phyloP scores from a whole-genome alignment of 345 rosid genomes.

The Schrenkiella parvula region DNA sequence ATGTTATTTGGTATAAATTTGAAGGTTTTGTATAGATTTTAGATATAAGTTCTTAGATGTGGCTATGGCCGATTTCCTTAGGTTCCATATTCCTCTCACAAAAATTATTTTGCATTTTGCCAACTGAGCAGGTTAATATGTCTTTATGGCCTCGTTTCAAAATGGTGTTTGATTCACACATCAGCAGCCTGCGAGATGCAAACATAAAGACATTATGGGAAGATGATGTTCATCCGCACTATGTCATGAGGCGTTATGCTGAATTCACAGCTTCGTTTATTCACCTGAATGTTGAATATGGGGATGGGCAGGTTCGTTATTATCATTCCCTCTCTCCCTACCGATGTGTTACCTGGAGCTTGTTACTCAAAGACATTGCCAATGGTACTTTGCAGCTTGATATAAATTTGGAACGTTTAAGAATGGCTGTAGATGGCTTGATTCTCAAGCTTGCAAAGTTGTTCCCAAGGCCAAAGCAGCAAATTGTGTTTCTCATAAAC shows the following conservation, averaged over 20 bases:
- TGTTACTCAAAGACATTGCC: neutral
- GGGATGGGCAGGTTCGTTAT: slow-evolving; percentile 86
- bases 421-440: slow-evolving; percentile 93
- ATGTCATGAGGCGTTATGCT: slow-evolving; percentile 99
- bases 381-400: slow-evolving; percentile 66
- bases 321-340: slow-evolving; percentile 7
- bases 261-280: slow-evolving; percentile 97
- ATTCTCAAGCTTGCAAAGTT: slow-evolving; percentile 75
- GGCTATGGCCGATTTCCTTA: neutral
- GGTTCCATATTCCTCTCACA: slow-evolving; percentile 12
- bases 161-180: slow-evolving; percentile 90
- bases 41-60: neutral
- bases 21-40: neutral
- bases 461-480: slow-evolving; percentile 70
- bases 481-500: slow-evolving; percentile 86
- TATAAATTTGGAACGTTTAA: slow-evolving; percentile 83
- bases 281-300: slow-evolving; percentile 90
- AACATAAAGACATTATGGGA: slow-evolving; percentile 88
- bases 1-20: neutral
- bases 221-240: slow-evolving; percentile 98
- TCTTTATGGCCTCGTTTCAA: slow-evolving; percentile 98
- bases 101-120: neutral
- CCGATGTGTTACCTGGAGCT: neutral
- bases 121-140: slow-evolving; percentile 76
- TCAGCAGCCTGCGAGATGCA: slow-evolving; percentile 89